Base-by-base conservation (phyloP, 1,284 basidiomycete species). In the Rhodofomes roseus region DNA sequence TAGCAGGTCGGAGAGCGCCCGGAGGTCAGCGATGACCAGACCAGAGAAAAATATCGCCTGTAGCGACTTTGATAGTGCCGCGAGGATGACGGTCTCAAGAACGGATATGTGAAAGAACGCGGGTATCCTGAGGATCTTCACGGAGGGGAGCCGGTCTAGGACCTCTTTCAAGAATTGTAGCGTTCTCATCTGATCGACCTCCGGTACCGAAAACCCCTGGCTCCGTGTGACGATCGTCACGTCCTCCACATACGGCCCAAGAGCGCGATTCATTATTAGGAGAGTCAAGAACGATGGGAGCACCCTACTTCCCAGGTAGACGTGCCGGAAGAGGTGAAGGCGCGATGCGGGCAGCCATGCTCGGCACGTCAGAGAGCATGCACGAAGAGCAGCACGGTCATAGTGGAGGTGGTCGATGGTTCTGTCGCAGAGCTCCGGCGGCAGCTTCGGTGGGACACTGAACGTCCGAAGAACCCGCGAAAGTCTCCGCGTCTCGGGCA, bases 381-480 rank as follows among this genome's bases (percentile, higher is more conserved):
- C 36, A 18, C 52, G 31, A 22, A 62, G 56, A 11, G 52, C n/a
- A 14, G 14, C 23, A n/a, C 56, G 54, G 46, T 62, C 55, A 20
- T 54, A 39, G 46, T 34, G 34, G 16, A 62, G 56, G 25, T 51
- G 37, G 51, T 62, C 61, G 51, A 62, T 57, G 46, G 60, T 54
- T 55, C 59, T 62, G 55, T 62, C 61, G 58, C 58, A 59, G 14
- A 62, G 46, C 34, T 62, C 61, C 14, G 61, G 61, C 16, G 61
- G 61, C 16, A 62, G 48, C 46, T 44, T 44, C 23, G 58, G 58
- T 40, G 29, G 7, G 50, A 52, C 8, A 23, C 36, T 25, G n/a
- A 37, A 5, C 12, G 48, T 29, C 16, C n/a, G n/a, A n/a, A 20
- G n/a, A 31, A 12, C 18, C 29, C 9, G 50, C 7, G 50, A 52